These are phyloP conservation scores for Aspergillus steynii DNA, from an alignment of 495 filamentous ascomycete genomes.

Conservation along the genomic window DNA sequence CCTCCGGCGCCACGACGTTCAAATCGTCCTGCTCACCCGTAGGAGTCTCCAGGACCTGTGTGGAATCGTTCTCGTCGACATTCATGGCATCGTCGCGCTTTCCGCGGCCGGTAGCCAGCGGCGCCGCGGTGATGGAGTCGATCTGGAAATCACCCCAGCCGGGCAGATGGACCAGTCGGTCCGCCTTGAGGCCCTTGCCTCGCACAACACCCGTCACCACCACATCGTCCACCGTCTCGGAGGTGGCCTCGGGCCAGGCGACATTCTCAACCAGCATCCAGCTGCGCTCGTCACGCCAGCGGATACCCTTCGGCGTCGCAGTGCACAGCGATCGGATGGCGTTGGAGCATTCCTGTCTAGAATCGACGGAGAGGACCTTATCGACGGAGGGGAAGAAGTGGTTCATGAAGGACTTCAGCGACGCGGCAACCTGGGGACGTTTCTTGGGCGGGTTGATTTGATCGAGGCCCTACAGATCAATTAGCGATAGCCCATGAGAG, in stretches of 20 bases:
- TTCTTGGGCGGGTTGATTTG: constrained; percentile 75
- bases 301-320: constrained; percentile 83
- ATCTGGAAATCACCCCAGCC: constrained; percentile 97
- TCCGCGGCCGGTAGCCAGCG: constrained; percentile 52
- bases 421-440: constrained; percentile 69
- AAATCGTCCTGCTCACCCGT: constrained; percentile 79
- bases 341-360: constrained; percentile 84
- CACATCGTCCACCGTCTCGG: constrained; percentile 52
- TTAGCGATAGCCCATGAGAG: background rate
- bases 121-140: constrained; percentile 76
- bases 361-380: constrained; percentile 83
- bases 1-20: constrained; percentile 81
- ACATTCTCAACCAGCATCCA: constrained; percentile 92
- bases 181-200: constrained; percentile 82
- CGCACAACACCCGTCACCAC: constrained; percentile 84
- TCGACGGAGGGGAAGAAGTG: constrained; percentile 90
- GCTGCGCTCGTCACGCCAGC: constrained; percentile 90
- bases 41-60: constrained; percentile 64
- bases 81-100: constrained; percentile 68
- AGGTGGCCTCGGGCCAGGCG: constrained; percentile 58
- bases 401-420: constrained; percentile 84
- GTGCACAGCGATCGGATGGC: constrained; percentile 87
- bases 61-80: constrained; percentile 56
- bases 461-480: constrained; percentile 54
- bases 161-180: constrained; percentile 85